phyloP scores from a whole-genome alignment of 2,329 filamentous ascomycete species.

The Westerdykella aurantiaca region DNA sequence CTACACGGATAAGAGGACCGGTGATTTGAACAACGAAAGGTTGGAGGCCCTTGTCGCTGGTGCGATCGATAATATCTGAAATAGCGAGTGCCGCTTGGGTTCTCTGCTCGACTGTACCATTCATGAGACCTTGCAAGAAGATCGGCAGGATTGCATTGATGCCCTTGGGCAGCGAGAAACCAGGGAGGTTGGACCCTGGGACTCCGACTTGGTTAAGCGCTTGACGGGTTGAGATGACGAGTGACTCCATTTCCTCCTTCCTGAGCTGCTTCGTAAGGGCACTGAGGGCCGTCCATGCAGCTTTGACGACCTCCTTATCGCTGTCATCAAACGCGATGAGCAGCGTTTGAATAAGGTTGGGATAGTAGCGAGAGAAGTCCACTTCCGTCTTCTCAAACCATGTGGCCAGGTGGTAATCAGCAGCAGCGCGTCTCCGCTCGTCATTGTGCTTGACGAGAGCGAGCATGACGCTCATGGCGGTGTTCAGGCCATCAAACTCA shows the following conservation, averaged over 20 bases:
- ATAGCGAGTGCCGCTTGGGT: slow-evolving; percentile 89
- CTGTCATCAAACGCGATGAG: slow-evolving; percentile 88
- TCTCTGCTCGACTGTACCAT: slow-evolving; percentile 85
- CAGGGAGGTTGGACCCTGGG: slow-evolving; percentile 73
- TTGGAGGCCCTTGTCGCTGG: slow-evolving; percentile 78
- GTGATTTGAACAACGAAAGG: slow-evolving; percentile 97
- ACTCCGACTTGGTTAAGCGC: slow-evolving; percentile 85
- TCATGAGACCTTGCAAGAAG: slow-evolving; percentile 96
- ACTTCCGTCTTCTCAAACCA: slow-evolving; percentile 78
- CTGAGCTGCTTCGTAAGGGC: slow-evolving; percentile 83
- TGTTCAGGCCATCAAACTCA: slow-evolving; percentile 92
- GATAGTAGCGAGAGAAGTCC: slow-evolving; percentile 93
- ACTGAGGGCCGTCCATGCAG: slow-evolving; percentile 79
- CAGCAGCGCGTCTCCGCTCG: slow-evolving; percentile 72
- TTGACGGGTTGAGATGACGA: slow-evolving; percentile 81
- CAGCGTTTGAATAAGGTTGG: slow-evolving; percentile 84
- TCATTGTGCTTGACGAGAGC: slow-evolving; percentile 87
- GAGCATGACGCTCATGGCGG: slow-evolving; percentile 88
- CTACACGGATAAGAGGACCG: slow-evolving; percentile 92
- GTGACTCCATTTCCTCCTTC: slow-evolving; percentile 96
- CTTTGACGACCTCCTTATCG: slow-evolving; percentile 78
- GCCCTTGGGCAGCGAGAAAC: slow-evolving; percentile 88
- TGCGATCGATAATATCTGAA: slow-evolving; percentile 91
- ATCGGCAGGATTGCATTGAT: slow-evolving; percentile 95
- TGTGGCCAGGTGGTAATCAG: slow-evolving; percentile 71